Base-by-base conservation (phyloP, 371 early-diverging fungal species). In the Thermomucor indicae-seudaticae region DNA sequence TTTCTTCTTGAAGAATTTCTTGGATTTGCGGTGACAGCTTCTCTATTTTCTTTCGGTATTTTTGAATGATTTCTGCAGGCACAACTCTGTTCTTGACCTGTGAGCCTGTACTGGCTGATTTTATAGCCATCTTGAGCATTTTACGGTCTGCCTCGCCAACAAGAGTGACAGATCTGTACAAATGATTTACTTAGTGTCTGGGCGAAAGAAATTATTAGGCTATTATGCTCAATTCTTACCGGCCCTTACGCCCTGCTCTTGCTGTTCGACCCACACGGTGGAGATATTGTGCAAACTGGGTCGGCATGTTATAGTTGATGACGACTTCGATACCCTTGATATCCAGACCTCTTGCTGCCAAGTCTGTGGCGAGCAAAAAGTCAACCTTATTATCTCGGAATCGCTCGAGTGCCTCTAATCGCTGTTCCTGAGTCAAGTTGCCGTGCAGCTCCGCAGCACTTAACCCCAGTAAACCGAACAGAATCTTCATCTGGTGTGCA, bases 231-330 rank as follows among this genome's bases (percentile, higher is more conserved):
- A 40, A 22, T 28, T 29, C 19, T 55, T 60, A 74, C 75, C 90
- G 78, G 60, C 98, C 98, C 38, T 70, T 78, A 27, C 88, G 81
- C 8, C 89, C 92, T 35, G 94, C 99, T 84, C 99, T 89, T 20
- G 98, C 99, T 10, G 99, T 99, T 72, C 99, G 88, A 56, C 99
- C 99, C 31, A 98, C 94, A 62, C 99, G 83, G 77, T 99, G 99
- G 49, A 98, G 84, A 70, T 99, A 99, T 65, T 93, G 91, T 38
- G 90, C 84, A 70, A 95, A 95, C 58, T 86, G 87, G 34, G 77
- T 81, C 19, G 99, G 99, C 94, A 99, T 97, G 56, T 97, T 95
- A 73, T 91, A 98, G 79, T 99, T 99, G 71, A 99, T 96, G 48
- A 99, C 99, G 1, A 96, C 92, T 45, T 96, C 89, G 48, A 99